Conservation (phyloP, 2,329 filamentous ascomycete species). For the Pseudocercospora vitis region DNA sequence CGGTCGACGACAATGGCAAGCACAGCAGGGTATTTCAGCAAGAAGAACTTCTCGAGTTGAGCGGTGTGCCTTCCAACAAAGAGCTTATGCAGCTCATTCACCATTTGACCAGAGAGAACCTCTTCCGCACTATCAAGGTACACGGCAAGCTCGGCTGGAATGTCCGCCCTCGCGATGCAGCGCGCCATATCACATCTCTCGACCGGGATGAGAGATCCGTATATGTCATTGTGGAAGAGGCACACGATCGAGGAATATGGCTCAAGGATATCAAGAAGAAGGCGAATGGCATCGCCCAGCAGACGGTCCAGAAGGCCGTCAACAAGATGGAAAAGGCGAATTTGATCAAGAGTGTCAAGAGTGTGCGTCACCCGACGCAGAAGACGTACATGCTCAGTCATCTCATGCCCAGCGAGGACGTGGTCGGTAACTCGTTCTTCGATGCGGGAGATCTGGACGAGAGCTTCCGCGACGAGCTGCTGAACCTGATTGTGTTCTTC, state of each 20-base stretch:
- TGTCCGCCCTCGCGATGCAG: slow-evolving; percentile 28
- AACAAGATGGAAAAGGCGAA: slow-evolving; percentile 80
- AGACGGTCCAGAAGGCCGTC: slow-evolving; percentile 74
- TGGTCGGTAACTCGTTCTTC: slow-evolving; percentile 93
- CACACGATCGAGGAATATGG: slow-evolving; percentile 86
- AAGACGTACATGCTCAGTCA: slow-evolving; percentile 95
- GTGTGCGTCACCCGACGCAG: slow-evolving; percentile 83
- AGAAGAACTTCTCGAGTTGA: slow-evolving; percentile 33
- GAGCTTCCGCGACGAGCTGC: slow-evolving; percentile 77
- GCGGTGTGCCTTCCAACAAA: slow-evolving; percentile 24
- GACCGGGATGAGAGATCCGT: slow-evolving; percentile 75
- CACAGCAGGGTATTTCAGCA: slow-evolving; percentile 37
- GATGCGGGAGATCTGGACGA: slow-evolving; percentile 87
- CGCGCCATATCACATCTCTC: slow-evolving; percentile 46
- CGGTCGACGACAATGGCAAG: slow-evolving; percentile 27
- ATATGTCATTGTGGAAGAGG: slow-evolving; percentile 84
- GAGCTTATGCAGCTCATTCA: slow-evolving; percentile 36
- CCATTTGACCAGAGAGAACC: slow-evolving; percentile 33
- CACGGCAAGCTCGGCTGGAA: slow-evolving; percentile 35
- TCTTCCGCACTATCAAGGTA: slow-evolving; percentile 36
- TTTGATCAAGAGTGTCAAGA: slow-evolving; percentile 86
- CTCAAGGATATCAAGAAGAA: slow-evolving; percentile 77
- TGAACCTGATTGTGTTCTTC: slow-evolving; percentile 70
- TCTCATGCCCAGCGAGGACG: slow-evolving; percentile 80
- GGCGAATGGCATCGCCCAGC: slow-evolving; percentile 77